Percentiles rank a stretch among this genome's conserved stretches.
Conservation (phyloP, 202 grass and related monocot genomes). For the Carex sylvatica region DNA sequence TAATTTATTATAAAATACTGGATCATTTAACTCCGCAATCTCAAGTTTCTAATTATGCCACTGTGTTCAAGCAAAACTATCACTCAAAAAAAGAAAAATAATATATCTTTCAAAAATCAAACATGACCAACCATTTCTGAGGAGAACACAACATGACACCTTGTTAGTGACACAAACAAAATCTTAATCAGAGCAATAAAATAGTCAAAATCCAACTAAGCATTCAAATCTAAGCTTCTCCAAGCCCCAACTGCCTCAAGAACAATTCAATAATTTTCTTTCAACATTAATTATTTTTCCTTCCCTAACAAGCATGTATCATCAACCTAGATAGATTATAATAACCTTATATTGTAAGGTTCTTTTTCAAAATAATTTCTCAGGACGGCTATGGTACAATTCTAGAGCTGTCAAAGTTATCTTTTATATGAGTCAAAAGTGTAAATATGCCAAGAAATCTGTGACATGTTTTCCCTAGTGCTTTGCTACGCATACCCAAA, state of each 20-base stretch:
- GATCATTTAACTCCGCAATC: too few species aligned
- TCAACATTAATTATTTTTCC: not conserved
- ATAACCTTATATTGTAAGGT: slow-evolving; percentile 10
- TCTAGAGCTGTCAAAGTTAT: slow-evolving; percentile 2
- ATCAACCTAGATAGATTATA: not conserved
- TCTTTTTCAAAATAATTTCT: slow-evolving; percentile 11
- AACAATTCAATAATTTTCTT: not conserved
- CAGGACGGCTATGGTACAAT: slow-evolving; percentile 6
- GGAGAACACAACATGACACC: not conserved
- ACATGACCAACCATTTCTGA: not conserved
- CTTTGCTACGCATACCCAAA: slow-evolving; percentile 11
- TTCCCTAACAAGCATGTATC: not conserved
- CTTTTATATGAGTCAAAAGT: too few species aligned
- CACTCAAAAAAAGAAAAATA: too few species aligned
- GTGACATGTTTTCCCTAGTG: not conserved
- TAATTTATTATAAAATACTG: too few species aligned
- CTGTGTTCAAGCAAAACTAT: too few species aligned
- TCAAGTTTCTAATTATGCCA: too few species aligned
- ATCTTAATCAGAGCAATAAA: not conserved
- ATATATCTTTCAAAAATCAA: not conserved
- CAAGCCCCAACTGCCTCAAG: not conserved
- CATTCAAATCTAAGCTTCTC: not conserved
- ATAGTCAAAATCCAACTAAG: not conserved
- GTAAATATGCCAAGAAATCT: not conserved
- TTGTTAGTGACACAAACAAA: not conserved